Evolutionary conservation across 805 yeast species (phyloP).

Genomic region (Ogataea paradorogensis): DNA sequence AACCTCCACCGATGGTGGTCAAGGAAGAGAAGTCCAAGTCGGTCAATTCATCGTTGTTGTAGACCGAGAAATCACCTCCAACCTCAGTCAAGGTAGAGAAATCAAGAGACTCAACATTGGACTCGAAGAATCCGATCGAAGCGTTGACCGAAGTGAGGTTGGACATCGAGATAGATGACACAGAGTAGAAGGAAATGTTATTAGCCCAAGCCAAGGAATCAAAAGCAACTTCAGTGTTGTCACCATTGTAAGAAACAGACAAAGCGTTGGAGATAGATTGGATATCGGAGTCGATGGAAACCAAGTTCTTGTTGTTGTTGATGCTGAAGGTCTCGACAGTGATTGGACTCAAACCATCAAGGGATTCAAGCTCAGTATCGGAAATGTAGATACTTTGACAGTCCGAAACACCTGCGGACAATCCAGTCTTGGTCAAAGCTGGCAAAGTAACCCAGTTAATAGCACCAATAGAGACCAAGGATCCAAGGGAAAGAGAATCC

Average conservation of each 20-base stretch:
- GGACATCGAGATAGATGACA: slow-evolving; percentile 67
- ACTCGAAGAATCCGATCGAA: slow-evolving; percentile 77
- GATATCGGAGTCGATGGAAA: slow-evolving; percentile 67
- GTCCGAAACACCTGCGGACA: slow-evolving; percentile 65
- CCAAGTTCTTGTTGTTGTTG: slow-evolving; percentile 86
- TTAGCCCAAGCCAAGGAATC: slow-evolving; percentile 79
- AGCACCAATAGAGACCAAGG: slow-evolving; percentile 76
- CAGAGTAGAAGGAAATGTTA: slow-evolving; percentile 82
- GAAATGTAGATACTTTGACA: slow-evolving; percentile 70
- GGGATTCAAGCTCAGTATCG: slow-evolving; percentile 67
- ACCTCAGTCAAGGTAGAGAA: slow-evolving; percentile 54
- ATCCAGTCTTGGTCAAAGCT: slow-evolving; percentile 68
- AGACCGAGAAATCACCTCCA: slow-evolving; percentile 80
- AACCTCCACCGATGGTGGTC: slow-evolving; percentile 86
- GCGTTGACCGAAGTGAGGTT: slow-evolving; percentile 72
- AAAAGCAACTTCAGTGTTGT: slow-evolving; percentile 64
- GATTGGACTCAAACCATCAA: slow-evolving; percentile 58
- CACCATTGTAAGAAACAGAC: slow-evolving; percentile 83
- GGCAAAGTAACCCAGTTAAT: slow-evolving; percentile 83
- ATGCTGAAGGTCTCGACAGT: slow-evolving; percentile 62
- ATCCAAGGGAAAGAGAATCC: slow-evolving; percentile 67
- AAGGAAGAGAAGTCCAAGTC: slow-evolving; percentile 67
- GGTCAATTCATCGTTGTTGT: slow-evolving; percentile 70
- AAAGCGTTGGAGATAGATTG: slow-evolving; percentile 70
- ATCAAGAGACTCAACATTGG: slow-evolving; percentile 56